Conservation (phyloP, 805 yeast genomes). For the Schwanniomyces polymorphus region DNA sequence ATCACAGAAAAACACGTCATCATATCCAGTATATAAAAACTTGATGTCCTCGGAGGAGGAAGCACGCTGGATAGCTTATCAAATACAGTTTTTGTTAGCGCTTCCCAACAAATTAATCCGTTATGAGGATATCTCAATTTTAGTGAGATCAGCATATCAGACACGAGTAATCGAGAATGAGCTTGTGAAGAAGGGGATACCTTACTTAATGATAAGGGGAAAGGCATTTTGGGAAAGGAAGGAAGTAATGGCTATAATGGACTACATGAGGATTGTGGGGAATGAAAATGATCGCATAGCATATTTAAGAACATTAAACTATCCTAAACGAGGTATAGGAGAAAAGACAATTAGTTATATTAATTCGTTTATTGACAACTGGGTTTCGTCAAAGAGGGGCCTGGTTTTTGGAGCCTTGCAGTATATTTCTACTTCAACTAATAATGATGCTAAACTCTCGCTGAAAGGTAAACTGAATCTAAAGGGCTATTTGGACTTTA, state of each 20-base stretch:
- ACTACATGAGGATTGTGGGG: slow-evolving; percentile 62
- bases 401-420: slow-evolving; percentile 10
- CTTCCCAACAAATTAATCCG: slow-evolving; percentile 44
- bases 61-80: slow-evolving; percentile 56
- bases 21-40: slow-evolving; percentile 48
- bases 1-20: slow-evolving; percentile 44
- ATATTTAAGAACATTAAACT: slow-evolving; percentile 52
- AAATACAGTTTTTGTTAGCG: slow-evolving; percentile 48
- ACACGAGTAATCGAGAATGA: slow-evolving; percentile 66
- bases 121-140: slow-evolving; percentile 66
- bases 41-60: slow-evolving; percentile 50
- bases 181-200: slow-evolving; percentile 53
- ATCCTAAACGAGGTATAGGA: slow-evolving; percentile 72
- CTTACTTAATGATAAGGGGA: slow-evolving; percentile 71
- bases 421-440: slow-evolving; percentile 4
- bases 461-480: slow-evolving; percentile 15
- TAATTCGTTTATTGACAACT: slow-evolving; percentile 11
- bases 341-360: slow-evolving; percentile 43
- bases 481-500: slow-evolving; percentile 21
- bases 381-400: slow-evolving; percentile 1
- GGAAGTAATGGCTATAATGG: slow-evolving; percentile 64
- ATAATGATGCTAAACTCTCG: slow-evolving; percentile 8
- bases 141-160: slow-evolving; percentile 65
- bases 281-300: slow-evolving; percentile 64
- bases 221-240: slow-evolving; percentile 76